Base-by-base conservation (phyloP, 1,284 basidiomycete species). In the Mycena sp. region DNA sequence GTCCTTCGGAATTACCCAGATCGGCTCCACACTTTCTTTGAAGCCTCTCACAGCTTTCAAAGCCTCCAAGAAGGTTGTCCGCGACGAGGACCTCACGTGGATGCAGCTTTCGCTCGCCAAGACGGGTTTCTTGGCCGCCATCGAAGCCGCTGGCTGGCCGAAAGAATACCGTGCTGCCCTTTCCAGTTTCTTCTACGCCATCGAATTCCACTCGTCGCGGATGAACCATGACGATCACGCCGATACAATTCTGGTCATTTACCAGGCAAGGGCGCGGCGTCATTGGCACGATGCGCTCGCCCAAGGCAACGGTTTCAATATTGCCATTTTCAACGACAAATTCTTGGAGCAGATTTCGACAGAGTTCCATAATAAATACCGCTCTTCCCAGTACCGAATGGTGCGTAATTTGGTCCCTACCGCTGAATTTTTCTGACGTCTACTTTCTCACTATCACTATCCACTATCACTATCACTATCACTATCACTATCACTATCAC, bases 61-160 rank as follows among this genome's bases (percentile, higher is more conserved):
- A 12, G 38, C 56, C 7, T 58, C 56, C 26, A 44, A 50, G 38
- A 58, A 58, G n/a, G 56, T 58, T 6, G 23, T 58, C 2, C 46
- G 3, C 10, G 48, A 50, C 14, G 48, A 58, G 10, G 40, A 58
- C 1, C 38, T 58, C 1, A n/a, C 48, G 1, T 58, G 48, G 48
- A 29, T 6, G 4, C 46, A 58, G 23, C 26, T 58, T 10, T 50
- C 48, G 3, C 7, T 51, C 2, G 56, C 56, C 2, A 50, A 51
- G 16, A 51, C 46, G 0, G 38, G 46, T 10, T 44, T 43, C 12
- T 29, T 58, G 16, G 16, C 28, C 1, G 46, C 26, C 0, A 50
- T 58, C n/a, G n/a, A n/a, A n/a, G n/a, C n/a, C n/a, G n/a, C n/a
- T n/a, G n/a, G n/a, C n/a, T n/a, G n/a, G n/a, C 28, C 56, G 6